Evolutionary conservation across 768 basidiomycete genomes (phyloP), one percentile per base, ranked within the genome.

Genomic region (Suillus plorans): DNA sequence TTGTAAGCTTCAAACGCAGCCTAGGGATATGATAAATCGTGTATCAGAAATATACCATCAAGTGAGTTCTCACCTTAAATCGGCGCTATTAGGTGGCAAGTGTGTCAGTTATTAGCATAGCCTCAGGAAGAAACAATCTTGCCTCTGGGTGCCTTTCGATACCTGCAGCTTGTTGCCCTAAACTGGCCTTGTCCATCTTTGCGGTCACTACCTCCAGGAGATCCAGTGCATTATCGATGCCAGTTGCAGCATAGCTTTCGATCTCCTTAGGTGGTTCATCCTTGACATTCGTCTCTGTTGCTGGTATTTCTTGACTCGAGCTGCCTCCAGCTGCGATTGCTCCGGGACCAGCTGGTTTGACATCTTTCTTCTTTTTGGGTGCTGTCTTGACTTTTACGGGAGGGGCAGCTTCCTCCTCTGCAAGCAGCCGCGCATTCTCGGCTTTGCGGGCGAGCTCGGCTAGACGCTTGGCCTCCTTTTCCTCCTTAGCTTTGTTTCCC

Each of bases 121-220:
- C 52, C 64, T 44, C n/a, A 42, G 57, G 55, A 41, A 14, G 53
- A 59, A n/a, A 53, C 64, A 6, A 22, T 77, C 84, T 57, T 71
- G 94, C 94, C 87, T 97, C 95, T 60, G 95, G 95, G 83, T 97
- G 95, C 62, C 84, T 85, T 79, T 97, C 95, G 42, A 97, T 85
- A 45, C 85, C 84, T 60, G 93, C 93, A 16, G 95, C 95, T 75
- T 92, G 90, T 64, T 88, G 86, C 0, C 95, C 95, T 41, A 96
- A 81, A 69, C 91, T 93, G 2, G 93, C 92, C 79, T 97, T 97
- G 76, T 97, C 95, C 85, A 86, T 89, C 83, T 94, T 95, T 4
- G 92, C 92, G 56, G 88, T 96, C 34, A 97, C 94, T 5, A 95
- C 85, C 64, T 94, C 91, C 66, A 97, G 75, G 62, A 97, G 82